Evolutionary conservation across 140 eudicot genomes (phyloP).

Genomic region (Ambrosia hybrid): DNA sequence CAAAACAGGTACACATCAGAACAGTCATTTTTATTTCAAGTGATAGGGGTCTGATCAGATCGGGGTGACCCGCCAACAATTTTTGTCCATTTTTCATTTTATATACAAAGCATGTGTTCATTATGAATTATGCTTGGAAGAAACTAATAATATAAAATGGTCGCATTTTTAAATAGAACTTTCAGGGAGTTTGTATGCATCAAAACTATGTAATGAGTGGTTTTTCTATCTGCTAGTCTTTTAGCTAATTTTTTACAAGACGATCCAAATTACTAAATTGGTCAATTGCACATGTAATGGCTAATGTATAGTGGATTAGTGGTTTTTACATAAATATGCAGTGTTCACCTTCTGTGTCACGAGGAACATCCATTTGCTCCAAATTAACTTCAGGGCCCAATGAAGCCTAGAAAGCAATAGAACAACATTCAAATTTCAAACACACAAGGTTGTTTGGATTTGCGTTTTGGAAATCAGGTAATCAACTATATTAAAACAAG

Average conservation of each 20-base stretch:
- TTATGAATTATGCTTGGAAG: background rate
- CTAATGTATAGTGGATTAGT: background rate
- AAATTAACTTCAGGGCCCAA: slow-evolving; percentile 31
- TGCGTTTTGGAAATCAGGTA: background rate
- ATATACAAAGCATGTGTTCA: background rate
- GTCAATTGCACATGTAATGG: background rate
- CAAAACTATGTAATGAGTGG: background rate
- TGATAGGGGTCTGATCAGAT: background rate
- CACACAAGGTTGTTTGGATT: background rate
- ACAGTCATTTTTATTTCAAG: background rate
- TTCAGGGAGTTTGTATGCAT: background rate
- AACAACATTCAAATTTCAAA: background rate
- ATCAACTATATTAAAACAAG: background rate
- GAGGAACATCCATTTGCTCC: slow-evolving; percentile 38
- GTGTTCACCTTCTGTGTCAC: slow-evolving; percentile 36
- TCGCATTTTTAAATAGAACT: background rate
- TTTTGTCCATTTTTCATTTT: background rate
- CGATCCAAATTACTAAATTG: too few species aligned
- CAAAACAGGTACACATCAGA: background rate
- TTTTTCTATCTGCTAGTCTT: background rate
- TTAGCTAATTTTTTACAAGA: background rate
- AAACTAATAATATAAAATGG: background rate
- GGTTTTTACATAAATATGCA: slow-evolving; percentile 15
- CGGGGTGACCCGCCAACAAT: background rate
- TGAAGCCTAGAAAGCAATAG: slow-evolving; percentile 31